These are phyloP conservation scores for Phytophthora pseudosyringae DNA, from an alignment of 352 stramenopile species.

Conservation along the genomic window DNA sequence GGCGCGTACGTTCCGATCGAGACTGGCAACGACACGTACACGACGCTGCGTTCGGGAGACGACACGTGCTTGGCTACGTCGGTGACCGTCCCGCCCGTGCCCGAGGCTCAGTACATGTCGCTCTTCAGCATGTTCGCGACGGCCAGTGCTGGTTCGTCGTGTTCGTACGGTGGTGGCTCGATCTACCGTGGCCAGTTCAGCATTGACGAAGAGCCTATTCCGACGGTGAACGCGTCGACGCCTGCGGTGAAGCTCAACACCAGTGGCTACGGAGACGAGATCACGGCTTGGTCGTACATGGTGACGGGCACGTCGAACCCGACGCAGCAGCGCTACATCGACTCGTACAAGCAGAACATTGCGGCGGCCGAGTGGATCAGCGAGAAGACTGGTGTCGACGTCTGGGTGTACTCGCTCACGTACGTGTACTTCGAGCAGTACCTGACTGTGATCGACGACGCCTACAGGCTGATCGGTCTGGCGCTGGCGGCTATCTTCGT, in stretches of 20 bases:
- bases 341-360: conserved; percentile 66
- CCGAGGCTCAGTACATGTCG: conserved; percentile 64
- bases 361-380: conserved; percentile 60
- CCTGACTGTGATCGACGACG: conserved; percentile 59
- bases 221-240: conserved; percentile 49
- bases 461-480: conserved; percentile 59
- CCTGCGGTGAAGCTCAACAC: conserved; percentile 59
- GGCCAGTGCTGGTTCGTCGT: conserved; percentile 62
- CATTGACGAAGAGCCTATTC: conserved; percentile 60
- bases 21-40: conserved; percentile 56
- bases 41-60: conserved; percentile 34
- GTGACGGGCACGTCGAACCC: conserved; percentile 59
- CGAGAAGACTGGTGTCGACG: conserved; percentile 59
- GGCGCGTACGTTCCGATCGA: conserved; percentile 56
- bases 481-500: conserved; percentile 57
- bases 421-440: conserved; percentile 79
- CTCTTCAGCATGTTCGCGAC: conserved; percentile 80
- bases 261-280: conserved; percentile 50
- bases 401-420: conserved; percentile 65
- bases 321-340: conserved; percentile 63
- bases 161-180: conserved; percentile 72
- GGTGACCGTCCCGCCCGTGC: conserved; percentile 50
- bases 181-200: conserved; percentile 73
- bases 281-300: conserved; percentile 78
- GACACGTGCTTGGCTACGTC: conserved; percentile 48